These are phyloP conservation scores for Exobasidium rhododendri DNA, from an alignment of 1,284 basidiomycete species.

Conservation along the genomic window DNA sequence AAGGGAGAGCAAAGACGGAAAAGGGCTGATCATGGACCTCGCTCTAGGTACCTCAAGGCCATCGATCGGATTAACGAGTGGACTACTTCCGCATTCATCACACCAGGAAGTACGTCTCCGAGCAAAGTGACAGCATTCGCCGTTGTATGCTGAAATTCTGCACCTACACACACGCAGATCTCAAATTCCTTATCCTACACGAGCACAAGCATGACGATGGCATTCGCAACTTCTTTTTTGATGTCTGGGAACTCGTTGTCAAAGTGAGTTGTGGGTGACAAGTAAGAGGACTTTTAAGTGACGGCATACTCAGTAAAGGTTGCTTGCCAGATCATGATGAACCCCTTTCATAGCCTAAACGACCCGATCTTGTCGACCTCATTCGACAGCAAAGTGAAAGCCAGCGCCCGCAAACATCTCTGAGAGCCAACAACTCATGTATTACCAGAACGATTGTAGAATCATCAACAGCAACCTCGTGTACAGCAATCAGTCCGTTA, in stretches of 20 bases:
- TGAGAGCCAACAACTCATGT: no score
- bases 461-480: no score
- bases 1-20: neutral
- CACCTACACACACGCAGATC: constrained; percentile 31
- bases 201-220: constrained; percentile 54
- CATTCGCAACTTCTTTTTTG: constrained; percentile 50
- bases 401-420: constrained; percentile 45
- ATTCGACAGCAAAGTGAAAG: constrained; percentile 40
- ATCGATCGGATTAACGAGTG: constrained; percentile 50
- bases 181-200: constrained; percentile 51
- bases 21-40: neutral
- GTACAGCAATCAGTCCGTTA: no score
- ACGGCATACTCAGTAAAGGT: neutral
- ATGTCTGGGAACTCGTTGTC: constrained; percentile 50
- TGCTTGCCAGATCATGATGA: constrained; percentile 29
- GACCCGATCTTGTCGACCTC: constrained; percentile 34
- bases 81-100: constrained; percentile 41
- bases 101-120: constrained; percentile 38
- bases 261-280: constrained; percentile 23
- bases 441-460: no score
- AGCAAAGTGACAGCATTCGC: constrained; percentile 20
- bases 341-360: constrained; percentile 49
- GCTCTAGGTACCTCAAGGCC: constrained; percentile 41
- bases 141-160: no score
- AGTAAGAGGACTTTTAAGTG: constrained; percentile 18